Evolutionary conservation across 2,329 filamentous ascomycete genomes (phyloP), one percentile per base, ranked within the genome.

Genomic region (Bipolaris gigantea): DNA sequence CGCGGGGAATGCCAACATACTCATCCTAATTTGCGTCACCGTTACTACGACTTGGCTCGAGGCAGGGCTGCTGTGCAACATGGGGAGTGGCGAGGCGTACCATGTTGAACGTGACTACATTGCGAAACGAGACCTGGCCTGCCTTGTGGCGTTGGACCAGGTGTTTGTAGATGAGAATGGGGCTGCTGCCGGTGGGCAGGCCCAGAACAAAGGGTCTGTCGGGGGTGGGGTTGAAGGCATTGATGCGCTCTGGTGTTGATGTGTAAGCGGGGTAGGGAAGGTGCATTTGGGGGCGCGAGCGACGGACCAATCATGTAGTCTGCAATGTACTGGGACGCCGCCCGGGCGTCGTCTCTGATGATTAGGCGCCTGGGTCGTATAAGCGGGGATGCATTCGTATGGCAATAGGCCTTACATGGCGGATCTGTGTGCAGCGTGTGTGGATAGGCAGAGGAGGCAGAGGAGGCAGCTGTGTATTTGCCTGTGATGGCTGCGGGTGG

Each of bases 51-150:
- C 49, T 49, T 45, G 41, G 21, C 16, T 9, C n/a, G 34, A 36
- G 15, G 7, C n/a, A 7, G 56, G 55, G 57, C 55, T 55, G 59
- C 44, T 62, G 66, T 67, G 57, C 33, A 21, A 63, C 61, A 38
- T 21, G 38, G 27, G 51, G 18, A 33, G 33, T 50, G 48, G 55
- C 55, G 16, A 16, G 45, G 61, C 77, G 54, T 81, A 89, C 87
- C 90, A 94, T 94, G 76, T 94, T 94, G 81, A 95, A 95, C 23
- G 90, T 95, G 70, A 94, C 84, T 67, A 95, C 89, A 87, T 95
- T 85, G 69, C 88, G 86, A 73, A 95, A 95, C 1, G 90, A 93
- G 67, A 95, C 86, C 70, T 90, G 77, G 67, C 86, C 87, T 61
- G 83, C 81, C 76, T 89, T 89, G 79, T 87, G 85, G 69, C 83